These are phyloP conservation scores for Pichia sp. DNA, from an alignment of 1,139 yeast genomes.

Conservation along the genomic window DNA sequence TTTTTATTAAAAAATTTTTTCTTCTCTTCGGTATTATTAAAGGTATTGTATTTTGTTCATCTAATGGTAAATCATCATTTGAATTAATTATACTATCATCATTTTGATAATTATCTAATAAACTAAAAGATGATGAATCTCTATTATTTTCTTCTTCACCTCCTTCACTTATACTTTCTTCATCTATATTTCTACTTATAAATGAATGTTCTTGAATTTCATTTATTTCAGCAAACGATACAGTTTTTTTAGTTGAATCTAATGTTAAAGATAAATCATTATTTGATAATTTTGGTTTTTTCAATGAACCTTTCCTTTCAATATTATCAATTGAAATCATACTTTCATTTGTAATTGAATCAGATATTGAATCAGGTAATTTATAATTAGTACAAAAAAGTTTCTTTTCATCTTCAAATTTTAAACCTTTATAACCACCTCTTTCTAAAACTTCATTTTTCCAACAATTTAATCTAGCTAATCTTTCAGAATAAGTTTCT, in stretches of 20 bases:
- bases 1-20: conserved; percentile 27
- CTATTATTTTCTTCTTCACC: neutral
- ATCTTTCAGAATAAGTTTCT: conserved; percentile 84
- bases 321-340: conserved; percentile 14
- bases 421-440: conserved; percentile 24
- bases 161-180: neutral
- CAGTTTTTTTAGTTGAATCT: conserved; percentile 21
- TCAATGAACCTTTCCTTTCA: conserved; percentile 28
- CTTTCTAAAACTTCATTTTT: conserved; percentile 74
- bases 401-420: conserved; percentile 23
- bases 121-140: neutral
- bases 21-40: conserved; percentile 34
- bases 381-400: conserved; percentile 14
- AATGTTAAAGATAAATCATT: conserved; percentile 3
- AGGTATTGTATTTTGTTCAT: conserved; percentile 27
- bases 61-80: neutral
- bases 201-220: conserved; percentile 10
- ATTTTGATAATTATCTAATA: neutral
- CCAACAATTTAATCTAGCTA: conserved; percentile 89
- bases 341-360: conserved; percentile 11
- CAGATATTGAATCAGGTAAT: neutral
- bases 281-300: conserved; percentile 18
- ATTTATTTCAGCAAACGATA: conserved; percentile 25
- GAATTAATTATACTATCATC: neutral
- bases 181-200: neutral